Evolutionary conservation across 2,329 filamentous ascomycete genomes (phyloP).

Genomic region (Periglandula ipomoeae): DNA sequence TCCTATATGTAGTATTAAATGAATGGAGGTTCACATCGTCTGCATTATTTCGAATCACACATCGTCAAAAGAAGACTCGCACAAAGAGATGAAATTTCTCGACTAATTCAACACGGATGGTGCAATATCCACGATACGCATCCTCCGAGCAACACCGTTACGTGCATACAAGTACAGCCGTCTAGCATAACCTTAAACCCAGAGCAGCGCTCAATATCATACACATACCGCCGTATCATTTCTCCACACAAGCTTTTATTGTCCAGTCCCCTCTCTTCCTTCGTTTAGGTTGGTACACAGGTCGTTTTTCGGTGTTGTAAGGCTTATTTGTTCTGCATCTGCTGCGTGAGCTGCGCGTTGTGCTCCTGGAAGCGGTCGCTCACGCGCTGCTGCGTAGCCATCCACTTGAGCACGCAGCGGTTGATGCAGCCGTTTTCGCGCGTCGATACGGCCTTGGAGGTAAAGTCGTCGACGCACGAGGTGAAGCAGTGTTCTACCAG

Average conservation of each 20-base stretch:
- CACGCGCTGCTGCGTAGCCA: constrained; percentile 83
- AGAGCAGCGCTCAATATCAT: constrained; percentile 4
- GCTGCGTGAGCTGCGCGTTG: constrained; percentile 50
- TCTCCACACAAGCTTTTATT: too few species aligned
- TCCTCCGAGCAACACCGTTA: background rate
- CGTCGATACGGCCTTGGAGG: constrained; percentile 82
- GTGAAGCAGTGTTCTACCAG: constrained; percentile 82
- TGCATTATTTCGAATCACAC: background rate
- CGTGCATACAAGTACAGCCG: constrained; percentile 3
- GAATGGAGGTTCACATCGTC: background rate
- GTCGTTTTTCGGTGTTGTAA: background rate
- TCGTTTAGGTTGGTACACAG: background rate
- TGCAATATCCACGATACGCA: too few species aligned
- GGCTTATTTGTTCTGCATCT: constrained; percentile 37
- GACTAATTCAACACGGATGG: too few species aligned
- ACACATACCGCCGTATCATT: background rate
- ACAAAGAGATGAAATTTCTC: too few species aligned
- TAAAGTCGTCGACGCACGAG: constrained; percentile 97
- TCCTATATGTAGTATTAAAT: background rate
- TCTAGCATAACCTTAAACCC: background rate
- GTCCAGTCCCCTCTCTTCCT: too few species aligned
- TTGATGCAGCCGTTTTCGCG: constrained; percentile 88
- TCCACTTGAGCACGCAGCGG: constrained; percentile 92
- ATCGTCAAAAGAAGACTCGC: background rate
- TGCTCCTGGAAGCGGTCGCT: constrained; percentile 80